Percentiles rank a stretch among this genome's conserved stretches.
Conservation (phyloP, 305 asterid species). For the Rubia peregrina region DNA sequence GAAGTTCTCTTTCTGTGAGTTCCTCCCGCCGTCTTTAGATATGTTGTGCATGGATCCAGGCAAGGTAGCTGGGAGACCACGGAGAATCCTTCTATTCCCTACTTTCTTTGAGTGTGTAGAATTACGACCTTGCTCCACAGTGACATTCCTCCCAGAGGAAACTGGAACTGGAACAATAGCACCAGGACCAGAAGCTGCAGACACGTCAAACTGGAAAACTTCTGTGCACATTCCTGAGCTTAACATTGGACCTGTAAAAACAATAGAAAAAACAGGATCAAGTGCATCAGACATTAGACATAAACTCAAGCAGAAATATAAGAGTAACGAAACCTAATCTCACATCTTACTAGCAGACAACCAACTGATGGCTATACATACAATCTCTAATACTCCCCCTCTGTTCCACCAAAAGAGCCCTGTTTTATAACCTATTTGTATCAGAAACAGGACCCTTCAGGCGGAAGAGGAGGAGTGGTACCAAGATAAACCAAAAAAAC, state of each 20-base stretch:
- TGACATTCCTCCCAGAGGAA: constrained; percentile 34
- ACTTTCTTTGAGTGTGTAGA: constrained; percentile 38
- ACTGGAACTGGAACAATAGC: constrained; percentile 40
- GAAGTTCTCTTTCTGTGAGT: constrained; percentile 39
- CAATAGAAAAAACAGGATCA: constrained; percentile 10
- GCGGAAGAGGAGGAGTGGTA: not conserved
- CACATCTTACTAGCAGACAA: not conserved
- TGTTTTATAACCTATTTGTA: too few relatives aligned
- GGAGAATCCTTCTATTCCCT: constrained; percentile 68
- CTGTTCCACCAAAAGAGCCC: not conserved
- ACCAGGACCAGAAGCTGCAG: constrained; percentile 47
- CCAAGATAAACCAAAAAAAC: not conserved
- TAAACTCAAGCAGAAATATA: not conserved
- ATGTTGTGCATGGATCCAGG: constrained; percentile 49
- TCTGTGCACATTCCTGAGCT: constrained; percentile 93
- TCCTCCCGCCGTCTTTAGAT: constrained; percentile 33
- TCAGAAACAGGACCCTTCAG: too few relatives aligned
- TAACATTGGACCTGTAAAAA: constrained; percentile 76
- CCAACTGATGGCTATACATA: not conserved
- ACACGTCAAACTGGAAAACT: constrained; percentile 87
- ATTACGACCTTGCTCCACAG: constrained; percentile 37
- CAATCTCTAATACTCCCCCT: not conserved
- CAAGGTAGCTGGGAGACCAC: constrained; percentile 43
- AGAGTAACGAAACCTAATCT: not conserved
- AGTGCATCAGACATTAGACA: not conserved